These are phyloP conservation scores for Panaeolus cyanescens DNA, from an alignment of 768 basidiomycete species.

Conservation along the genomic window DNA sequence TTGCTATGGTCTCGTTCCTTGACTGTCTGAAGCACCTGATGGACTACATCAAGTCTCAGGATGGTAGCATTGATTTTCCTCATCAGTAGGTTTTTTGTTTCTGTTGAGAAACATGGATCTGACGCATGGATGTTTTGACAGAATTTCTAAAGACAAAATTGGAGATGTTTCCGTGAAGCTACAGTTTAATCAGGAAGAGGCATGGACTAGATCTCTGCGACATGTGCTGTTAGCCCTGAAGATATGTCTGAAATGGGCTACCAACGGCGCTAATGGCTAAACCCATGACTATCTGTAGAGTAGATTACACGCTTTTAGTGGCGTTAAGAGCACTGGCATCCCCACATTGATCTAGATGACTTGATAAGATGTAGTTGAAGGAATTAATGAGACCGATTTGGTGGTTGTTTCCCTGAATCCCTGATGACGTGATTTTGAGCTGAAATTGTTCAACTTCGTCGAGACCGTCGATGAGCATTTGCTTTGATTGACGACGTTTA, in stretches of 20 bases:
- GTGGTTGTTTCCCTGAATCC: not conserved
- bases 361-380: not conserved
- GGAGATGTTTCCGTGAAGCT: slow-evolving; percentile 93
- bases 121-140: slow-evolving; percentile 30
- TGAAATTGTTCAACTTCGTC: not conserved
- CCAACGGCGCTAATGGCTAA: slow-evolving; percentile 72
- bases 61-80: slow-evolving; percentile 74
- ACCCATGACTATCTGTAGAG: slow-evolving; percentile 9
- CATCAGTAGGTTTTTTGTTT: slow-evolving; percentile 70
- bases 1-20: slow-evolving; percentile 94
- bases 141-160: slow-evolving; percentile 92
- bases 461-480: not conserved
- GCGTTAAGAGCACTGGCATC: not conserved
- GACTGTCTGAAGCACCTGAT: slow-evolving; percentile 93
- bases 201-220: slow-evolving; percentile 91
- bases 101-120: not conserved
- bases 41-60: slow-evolving; percentile 80
- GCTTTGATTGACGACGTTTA: not conserved
- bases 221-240: slow-evolving; percentile 90
- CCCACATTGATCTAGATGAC: not conserved
- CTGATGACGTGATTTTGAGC: not conserved
- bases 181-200: slow-evolving; percentile 93
- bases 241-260: slow-evolving; percentile 85
- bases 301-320: not conserved
- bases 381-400: not conserved